Base-by-base conservation (phyloP, 345 rosid genomes). In the Cardamine resedifolia region DNA sequence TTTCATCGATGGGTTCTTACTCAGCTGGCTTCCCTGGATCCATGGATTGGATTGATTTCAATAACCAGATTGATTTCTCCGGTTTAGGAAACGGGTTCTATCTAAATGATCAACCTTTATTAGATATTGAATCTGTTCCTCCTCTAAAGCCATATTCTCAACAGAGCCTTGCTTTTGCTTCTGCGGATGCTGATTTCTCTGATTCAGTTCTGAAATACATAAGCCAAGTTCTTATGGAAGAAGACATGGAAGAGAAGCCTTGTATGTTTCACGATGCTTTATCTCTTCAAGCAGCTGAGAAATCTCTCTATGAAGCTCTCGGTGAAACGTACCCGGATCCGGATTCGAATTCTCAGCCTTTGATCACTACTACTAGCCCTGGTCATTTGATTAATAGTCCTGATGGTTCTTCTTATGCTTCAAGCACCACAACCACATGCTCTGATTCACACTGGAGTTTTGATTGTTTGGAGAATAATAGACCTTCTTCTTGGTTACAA, bases 141-240 rank as follows among this genome's bases (percentile, higher is more conserved):
- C 60, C 67, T 12, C 68, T 74, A 49, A 80, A 80, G 20, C 66
- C 75, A 1, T 79, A 12, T 58, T 76, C 80, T 4, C 59, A 78
- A 41, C 27, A 67, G 65, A 10, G 74, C 57, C 78, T 75, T 64
- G 63, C 69, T 68, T 51, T 75, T 64, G 65, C 69, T 68, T 51
- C 70, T n/a, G 67, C 76, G 47, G 87, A 79, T 56, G 28, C 66
- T 48, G 89, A 89, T 15, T 85, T 85, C 64, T 81, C 89, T 2
- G 85, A 86, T 51, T 76, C 81, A 8, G 85, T 85, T 73, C 70
- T 91, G 47, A 75, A 74, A 14, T 89, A 89, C 84, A 85, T 85
- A 51, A 88, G 79, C 31, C 86, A 83, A 79, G 87, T 89, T 18
- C 92, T 92, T 38, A 84, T 89, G 92, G 90, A 92, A 71, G 96